Conservation (phyloP, 2,329 filamentous ascomycete species). For the Fusarium praegraminearum region DNA sequence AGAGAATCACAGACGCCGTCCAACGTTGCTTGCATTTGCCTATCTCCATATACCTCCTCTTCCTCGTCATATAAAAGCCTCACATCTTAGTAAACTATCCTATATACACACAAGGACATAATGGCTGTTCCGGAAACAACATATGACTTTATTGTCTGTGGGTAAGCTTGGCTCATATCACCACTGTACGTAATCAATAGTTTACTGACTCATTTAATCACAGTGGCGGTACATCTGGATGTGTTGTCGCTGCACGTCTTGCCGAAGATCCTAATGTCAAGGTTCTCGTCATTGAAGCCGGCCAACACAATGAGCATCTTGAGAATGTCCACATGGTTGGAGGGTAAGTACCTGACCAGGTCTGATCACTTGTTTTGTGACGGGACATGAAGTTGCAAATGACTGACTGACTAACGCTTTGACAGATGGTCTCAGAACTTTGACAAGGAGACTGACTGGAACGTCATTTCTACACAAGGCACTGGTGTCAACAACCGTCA, state of each 20-base stretch:
- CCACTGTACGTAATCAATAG: background rate
- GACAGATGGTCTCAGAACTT: constrained; percentile 59
- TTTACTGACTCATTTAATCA: background rate
- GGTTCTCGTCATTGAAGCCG: constrained; percentile 55
- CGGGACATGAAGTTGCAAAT: too few species aligned
- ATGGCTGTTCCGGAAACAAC: constrained; percentile 40
- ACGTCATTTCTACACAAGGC: constrained; percentile 58
- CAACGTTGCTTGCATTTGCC: background rate
- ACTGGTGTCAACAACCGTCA: constrained; percentile 56
- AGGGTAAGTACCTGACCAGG: constrained; percentile 50
- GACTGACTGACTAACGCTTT: background rate
- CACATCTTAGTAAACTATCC: background rate
- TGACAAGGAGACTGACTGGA: constrained; percentile 64
- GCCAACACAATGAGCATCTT: constrained; percentile 56
- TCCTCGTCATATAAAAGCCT: background rate
- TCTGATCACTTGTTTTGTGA: background rate
- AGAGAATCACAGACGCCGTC: constrained; percentile 12
- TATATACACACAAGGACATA: background rate
- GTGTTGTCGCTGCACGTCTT: constrained; percentile 54
- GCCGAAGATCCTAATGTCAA: constrained; percentile 50
- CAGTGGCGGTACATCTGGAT: constrained; percentile 54
- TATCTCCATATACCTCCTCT: background rate
- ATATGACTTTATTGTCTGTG: constrained; percentile 53
- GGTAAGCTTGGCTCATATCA: constrained; percentile 43
- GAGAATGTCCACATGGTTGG: constrained; percentile 65